Conservation (phyloP, 257 asterid species). For the Gynochthodes officinalis region DNA sequence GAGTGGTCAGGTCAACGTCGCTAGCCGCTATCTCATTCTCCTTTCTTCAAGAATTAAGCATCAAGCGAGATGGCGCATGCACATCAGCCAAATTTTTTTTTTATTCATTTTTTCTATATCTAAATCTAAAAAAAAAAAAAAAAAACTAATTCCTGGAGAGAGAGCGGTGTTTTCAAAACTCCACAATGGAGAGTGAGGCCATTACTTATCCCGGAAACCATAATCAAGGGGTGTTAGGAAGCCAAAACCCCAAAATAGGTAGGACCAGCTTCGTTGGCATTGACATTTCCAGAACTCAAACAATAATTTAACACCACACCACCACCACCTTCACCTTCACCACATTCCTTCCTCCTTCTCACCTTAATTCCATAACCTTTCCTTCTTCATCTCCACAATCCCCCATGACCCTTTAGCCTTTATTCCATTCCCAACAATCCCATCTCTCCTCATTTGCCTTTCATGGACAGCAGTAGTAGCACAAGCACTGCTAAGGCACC, state of each 20-base stretch:
- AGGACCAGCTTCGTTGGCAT: constrained; percentile 54
- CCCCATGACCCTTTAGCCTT: background rate
- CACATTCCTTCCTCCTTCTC: background rate
- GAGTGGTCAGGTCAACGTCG: too few species aligned
- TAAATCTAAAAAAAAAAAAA: too few species aligned
- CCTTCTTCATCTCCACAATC: background rate
- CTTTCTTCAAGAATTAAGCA: too few species aligned
- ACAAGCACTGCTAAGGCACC: constrained; percentile 8
- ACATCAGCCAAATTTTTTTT: too few species aligned
- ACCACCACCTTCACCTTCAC: background rate
- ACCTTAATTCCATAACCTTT: background rate
- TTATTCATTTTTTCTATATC: too few species aligned
- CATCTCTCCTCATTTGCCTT: background rate
- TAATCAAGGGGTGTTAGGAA: constrained; percentile 27
- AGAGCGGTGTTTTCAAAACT: background rate
- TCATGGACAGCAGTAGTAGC: constrained; percentile 31
- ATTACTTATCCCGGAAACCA: constrained; percentile 22
- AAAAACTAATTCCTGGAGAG: too few species aligned
- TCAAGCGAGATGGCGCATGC: too few species aligned
- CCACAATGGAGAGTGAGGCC: constrained; percentile 12
- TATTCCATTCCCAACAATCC: background rate
- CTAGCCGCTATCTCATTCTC: too few species aligned
- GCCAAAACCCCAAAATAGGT: constrained; percentile 33
- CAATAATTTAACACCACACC: constrained; percentile 41
- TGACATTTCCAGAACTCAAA: constrained; percentile 39